Evolutionary conservation across 345 rosid genomes (phyloP).

Genomic region (Gossypium bickii): DNA sequence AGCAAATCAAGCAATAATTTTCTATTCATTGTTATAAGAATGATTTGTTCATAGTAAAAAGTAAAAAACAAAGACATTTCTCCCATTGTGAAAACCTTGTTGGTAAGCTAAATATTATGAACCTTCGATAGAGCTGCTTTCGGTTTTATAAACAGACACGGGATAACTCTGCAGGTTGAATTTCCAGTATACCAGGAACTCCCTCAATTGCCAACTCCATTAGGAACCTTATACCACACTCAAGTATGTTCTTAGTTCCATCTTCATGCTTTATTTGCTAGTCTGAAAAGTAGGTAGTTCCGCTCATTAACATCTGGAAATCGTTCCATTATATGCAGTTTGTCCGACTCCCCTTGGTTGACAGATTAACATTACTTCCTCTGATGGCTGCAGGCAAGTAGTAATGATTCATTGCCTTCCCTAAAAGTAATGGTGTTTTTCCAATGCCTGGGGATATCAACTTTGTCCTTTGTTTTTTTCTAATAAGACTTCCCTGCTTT

Average conservation of each 20-base stretch:
- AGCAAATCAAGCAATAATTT: not conserved
- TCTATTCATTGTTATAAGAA: not conserved
- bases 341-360: constrained; percentile 37
- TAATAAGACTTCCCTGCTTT: too few relatives aligned
- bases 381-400: constrained; percentile 55
- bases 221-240: constrained; percentile 49
- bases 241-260: constrained; percentile 30
- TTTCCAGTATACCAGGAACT: constrained; percentile 58
- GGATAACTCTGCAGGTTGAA: constrained; percentile 43
- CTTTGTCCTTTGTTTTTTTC: too few relatives aligned
- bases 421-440: not conserved
- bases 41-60: not conserved
- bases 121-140: constrained; percentile 1
- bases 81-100: not conserved
- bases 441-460: not conserved
- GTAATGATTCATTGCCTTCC: not conserved
- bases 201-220: constrained; percentile 56
- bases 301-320: not conserved
- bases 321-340: constrained; percentile 33
- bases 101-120: not conserved
- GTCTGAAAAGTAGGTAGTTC: not conserved
- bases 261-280: not conserved
- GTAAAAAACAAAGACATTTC: not conserved
- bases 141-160: not conserved
- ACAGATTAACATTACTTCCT: constrained; percentile 48